phyloP scores from a whole-genome alignment of 1,284 basidiomycete species.

The Mycosarcoma maydis region DNA sequence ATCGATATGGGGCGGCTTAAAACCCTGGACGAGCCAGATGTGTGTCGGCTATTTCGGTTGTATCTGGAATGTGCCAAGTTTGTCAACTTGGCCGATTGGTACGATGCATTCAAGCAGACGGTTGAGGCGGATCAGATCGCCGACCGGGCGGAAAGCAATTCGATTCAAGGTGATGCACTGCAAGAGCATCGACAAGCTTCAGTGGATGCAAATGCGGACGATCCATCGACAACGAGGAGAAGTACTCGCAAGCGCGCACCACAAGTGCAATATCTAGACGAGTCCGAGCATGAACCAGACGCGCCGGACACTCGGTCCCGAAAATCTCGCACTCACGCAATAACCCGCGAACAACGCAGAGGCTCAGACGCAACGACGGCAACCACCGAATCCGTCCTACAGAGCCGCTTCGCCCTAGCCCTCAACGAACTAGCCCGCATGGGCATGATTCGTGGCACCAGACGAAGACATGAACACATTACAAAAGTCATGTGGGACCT shows the following conservation, averaged over 20 bases:
- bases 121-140: slow-evolving; percentile 26
- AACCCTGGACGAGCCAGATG: slow-evolving; percentile 39
- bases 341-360: too few relatives aligned
- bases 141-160: slow-evolving; percentile 3
- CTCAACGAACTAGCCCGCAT: slow-evolving; percentile 60
- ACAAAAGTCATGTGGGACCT: slow-evolving; percentile 61
- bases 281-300: slow-evolving; percentile 19
- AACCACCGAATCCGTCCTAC: slow-evolving; percentile 22
- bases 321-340: too few relatives aligned
- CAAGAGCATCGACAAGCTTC: neutral
- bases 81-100: slow-evolving; percentile 64
- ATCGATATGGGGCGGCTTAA: slow-evolving; percentile 15
- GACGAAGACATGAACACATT: slow-evolving; percentile 58
- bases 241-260: slow-evolving; percentile 3
- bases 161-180: neutral
- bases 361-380: neutral
- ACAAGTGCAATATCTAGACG: slow-evolving; percentile 8
- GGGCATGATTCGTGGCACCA: slow-evolving; percentile 57
- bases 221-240: slow-evolving; percentile 9
- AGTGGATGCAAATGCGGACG: neutral
- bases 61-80: slow-evolving; percentile 60
- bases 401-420: slow-evolving; percentile 57
- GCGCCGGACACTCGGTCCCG: slow-evolving; percentile 11
- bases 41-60: slow-evolving; percentile 52
- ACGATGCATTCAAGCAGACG: slow-evolving; percentile 55